Percentiles rank a stretch among this genome's conserved stretches.
phyloP scores from a whole-genome alignment of 768 basidiomycete genomes.

The Russula lepida region DNA sequence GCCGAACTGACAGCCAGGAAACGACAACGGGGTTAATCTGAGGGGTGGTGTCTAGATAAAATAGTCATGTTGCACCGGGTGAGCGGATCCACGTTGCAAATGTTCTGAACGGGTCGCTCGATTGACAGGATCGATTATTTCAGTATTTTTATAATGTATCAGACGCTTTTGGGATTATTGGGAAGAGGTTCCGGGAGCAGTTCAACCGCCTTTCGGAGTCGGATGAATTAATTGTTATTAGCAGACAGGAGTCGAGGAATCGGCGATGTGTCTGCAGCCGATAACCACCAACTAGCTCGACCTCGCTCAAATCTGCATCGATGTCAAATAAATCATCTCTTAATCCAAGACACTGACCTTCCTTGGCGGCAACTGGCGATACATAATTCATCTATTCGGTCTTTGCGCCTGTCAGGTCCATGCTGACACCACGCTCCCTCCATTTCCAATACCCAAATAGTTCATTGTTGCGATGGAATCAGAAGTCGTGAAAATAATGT shows the following conservation, averaged over 20 bases:
- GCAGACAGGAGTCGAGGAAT: neutral
- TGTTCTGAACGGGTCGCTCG: neutral
- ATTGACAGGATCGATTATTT: neutral
- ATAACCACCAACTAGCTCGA: neutral
- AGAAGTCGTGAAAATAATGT: conserved; percentile 57
- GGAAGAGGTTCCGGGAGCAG: neutral
- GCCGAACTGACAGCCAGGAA: neutral
- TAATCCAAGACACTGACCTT: neutral
- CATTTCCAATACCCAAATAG: conserved; percentile 37
- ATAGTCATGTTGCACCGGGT: too few species aligned
- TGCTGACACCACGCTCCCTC: conserved; percentile 51
- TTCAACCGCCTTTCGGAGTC: neutral
- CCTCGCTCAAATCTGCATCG: neutral
- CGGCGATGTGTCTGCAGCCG: neutral
- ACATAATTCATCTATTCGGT: neutral
- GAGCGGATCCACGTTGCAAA: neutral
- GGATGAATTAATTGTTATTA: neutral
- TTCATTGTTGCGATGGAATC: conserved; percentile 50
- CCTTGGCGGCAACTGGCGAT: neutral
- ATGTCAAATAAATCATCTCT: neutral
- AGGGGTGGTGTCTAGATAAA: neutral
- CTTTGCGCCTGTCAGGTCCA: conserved; percentile 34
- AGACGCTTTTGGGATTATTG: neutral
- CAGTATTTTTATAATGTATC: neutral
- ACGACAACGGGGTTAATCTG: neutral